These are phyloP conservation scores for Camelina sativa DNA, from an alignment of 345 rosid genomes.

Conservation along the genomic window DNA sequence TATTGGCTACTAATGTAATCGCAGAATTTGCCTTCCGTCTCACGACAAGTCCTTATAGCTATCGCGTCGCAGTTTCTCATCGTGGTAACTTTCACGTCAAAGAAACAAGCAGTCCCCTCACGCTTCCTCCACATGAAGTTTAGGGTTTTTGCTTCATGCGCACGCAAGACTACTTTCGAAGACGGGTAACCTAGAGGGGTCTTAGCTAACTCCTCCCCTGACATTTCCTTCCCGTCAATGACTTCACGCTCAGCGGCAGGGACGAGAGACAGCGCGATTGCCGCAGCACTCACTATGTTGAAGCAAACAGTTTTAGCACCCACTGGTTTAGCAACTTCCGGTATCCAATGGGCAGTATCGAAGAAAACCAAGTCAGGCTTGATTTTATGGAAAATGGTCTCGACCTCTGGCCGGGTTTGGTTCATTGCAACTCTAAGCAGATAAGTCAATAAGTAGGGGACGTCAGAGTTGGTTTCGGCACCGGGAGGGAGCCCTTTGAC, in stretches of 20 bases:
- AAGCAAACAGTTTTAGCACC: constrained; percentile 64
- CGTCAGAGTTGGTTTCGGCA: constrained; percentile 71
- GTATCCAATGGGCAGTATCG: constrained; percentile 66
- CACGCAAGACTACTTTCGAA: constrained; percentile 48
- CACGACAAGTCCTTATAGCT: constrained; percentile 71
- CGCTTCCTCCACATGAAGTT: constrained; percentile 52
- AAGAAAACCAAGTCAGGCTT: constrained; percentile 59
- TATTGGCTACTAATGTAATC: constrained; percentile 61
- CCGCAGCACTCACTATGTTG: constrained; percentile 56
- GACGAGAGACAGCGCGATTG: constrained; percentile 59
- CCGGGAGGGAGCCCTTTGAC: constrained; percentile 75
- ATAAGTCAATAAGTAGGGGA: constrained; percentile 50
- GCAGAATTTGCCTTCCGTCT: constrained; percentile 64
- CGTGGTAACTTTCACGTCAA: constrained; percentile 48
- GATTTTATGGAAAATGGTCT: constrained; percentile 36
- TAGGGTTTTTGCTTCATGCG: constrained; percentile 51
- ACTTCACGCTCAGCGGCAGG: constrained; percentile 58
- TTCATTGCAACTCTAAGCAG: constrained; percentile 67
- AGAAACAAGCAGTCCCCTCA: constrained; percentile 59
- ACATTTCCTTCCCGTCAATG: constrained; percentile 39
- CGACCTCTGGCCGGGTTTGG: constrained; percentile 59
- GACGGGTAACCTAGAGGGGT: constrained; percentile 75
- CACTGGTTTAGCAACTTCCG: constrained; percentile 52
- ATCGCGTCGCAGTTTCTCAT: constrained; percentile 61
- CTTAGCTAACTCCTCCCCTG: constrained; percentile 52